phyloP scores from a whole-genome alignment of 2,329 filamentous ascomycete genomes.

The Calonectria crousiana region DNA sequence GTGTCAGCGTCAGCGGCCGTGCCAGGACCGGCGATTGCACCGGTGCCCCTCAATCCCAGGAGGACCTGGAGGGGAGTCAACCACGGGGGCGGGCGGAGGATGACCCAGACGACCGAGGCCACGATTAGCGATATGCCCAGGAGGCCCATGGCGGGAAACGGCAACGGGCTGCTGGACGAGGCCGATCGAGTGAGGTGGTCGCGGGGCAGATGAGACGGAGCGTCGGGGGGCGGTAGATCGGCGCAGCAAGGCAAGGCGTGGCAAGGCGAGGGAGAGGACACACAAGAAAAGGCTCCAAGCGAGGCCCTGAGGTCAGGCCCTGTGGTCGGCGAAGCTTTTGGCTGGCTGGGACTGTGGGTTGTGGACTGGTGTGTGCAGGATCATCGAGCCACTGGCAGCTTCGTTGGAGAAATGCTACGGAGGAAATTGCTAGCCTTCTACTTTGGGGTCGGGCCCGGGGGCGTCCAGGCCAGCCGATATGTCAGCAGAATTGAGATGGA shows the following conservation, averaged over 20 bases:
- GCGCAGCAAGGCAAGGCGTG: slow-evolving; percentile 15
- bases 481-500: slow-evolving; percentile 13
- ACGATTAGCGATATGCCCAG: slow-evolving; percentile 73
- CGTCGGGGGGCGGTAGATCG: slow-evolving; percentile 9
- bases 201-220: slow-evolving; percentile 18
- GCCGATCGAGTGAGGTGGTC: slow-evolving; percentile 10
- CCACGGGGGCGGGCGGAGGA: slow-evolving; percentile 66
- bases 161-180: neutral
- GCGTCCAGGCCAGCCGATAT: slow-evolving; percentile 10
- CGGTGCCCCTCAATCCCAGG: slow-evolving; percentile 38
- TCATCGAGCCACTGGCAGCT: slow-evolving; percentile 42
- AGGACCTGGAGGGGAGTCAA: slow-evolving; percentile 49
- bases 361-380: slow-evolving; percentile 46
- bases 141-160: slow-evolving; percentile 62
- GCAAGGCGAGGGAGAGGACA: neutral
- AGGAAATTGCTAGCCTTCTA: slow-evolving; percentile 2
- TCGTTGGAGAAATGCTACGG: slow-evolving; percentile 12
- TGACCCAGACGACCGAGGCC: slow-evolving; percentile 69
- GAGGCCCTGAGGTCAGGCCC: slow-evolving; percentile 1
- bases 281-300: slow-evolving; percentile 27
- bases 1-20: slow-evolving; percentile 23
- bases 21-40: slow-evolving; percentile 22
- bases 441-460: neutral
- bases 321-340: slow-evolving; percentile 11
- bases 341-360: slow-evolving; percentile 37